Evolutionary conservation across 495 filamentous ascomycete genomes (phyloP).

Genomic region (Hypoxylon fragiforme): DNA sequence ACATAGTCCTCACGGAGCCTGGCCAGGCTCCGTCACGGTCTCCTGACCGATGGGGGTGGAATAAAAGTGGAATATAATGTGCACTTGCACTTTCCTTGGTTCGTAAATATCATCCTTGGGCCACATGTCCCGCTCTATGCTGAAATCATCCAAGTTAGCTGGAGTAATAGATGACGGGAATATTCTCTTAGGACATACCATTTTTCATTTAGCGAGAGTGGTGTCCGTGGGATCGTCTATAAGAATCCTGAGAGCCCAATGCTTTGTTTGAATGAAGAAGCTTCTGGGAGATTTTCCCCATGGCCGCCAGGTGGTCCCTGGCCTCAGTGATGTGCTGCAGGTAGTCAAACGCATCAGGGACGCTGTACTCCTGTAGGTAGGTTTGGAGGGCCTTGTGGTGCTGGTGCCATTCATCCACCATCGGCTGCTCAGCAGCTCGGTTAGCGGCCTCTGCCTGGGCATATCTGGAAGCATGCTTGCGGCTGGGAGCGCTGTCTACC

Average conservation of each 20-base stretch:
- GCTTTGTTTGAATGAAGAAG: conserved; percentile 34
- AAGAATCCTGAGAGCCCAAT: conserved; percentile 31
- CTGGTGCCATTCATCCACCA: conserved; percentile 51
- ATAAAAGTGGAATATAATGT: conserved; percentile 20
- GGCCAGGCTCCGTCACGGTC: conserved; percentile 22
- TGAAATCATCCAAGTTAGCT: conserved; percentile 14
- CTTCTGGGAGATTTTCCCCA: conserved; percentile 46
- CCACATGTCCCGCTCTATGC: conserved; percentile 10
- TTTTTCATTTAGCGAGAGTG: conserved; percentile 37
- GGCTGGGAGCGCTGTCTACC: conserved; percentile 44
- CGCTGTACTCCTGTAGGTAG: conserved; percentile 45
- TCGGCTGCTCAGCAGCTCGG: conserved; percentile 37
- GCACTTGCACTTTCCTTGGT: conserved; percentile 38
- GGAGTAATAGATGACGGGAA: not conserved
- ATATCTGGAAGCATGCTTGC: conserved; percentile 46
- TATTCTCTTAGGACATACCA: conserved; percentile 6
- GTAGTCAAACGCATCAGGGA: conserved; percentile 50
- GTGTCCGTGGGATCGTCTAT: conserved; percentile 39
- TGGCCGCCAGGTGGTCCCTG: conserved; percentile 48
- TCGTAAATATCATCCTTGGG: conserved; percentile 19
- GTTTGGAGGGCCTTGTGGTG: conserved; percentile 51
- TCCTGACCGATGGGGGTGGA: conserved; percentile 30
- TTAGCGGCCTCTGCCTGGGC: conserved; percentile 36
- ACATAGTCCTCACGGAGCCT: conserved; percentile 30
- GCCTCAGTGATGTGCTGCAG: conserved; percentile 50